Base-by-base conservation (phyloP, 2,329 filamentous ascomycete genomes). In the Sclerotinia minor region DNA sequence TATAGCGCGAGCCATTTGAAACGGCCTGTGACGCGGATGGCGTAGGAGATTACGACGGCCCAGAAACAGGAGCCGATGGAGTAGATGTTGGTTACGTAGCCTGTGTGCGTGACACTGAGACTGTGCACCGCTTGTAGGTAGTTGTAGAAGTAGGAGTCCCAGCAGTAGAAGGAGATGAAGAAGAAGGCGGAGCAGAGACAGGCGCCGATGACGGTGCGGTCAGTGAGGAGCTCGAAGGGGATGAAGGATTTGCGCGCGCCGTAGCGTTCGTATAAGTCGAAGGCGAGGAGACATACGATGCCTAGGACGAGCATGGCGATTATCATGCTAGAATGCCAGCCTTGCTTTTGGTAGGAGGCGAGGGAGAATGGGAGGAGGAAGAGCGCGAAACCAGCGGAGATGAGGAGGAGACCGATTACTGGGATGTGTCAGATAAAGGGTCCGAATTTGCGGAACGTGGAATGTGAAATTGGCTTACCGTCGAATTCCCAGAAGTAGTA, bases 321-420 rank as follows among this genome's bases (percentile, higher is more conserved):
- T 78, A 80, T 60, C 65, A 72, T 71, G 1, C 64, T 64, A 1
- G 74, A 58, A 17, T 58, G 29, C 69, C 73, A 76, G 2, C 72
- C 71, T 29, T 75, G 69, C 3, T 57, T 41, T 61, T 74, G 72
- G 65, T 72, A 75, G 2, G 78, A 77, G 65, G 79, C 80, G 26
- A 92, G 81, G 21, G 81, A 87, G 76, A 93, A 87, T 0, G 90
- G 88, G 9, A 93, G 83, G n/a, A 92, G 80, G 74, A 92, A 86
- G 15, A 91, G 78, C 0, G 84, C 81, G 72, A 90, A 83, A 1
- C 87, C 89, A 1, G 79, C 80, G 13, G 84, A 82, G 69, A 91
- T 81, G 3, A 91, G 79, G 21, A 90, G 67, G 32, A 89, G 80
- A 21, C 89, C 89, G 24, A 86, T 67, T 1, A 86, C 80, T 75